Evolutionary conservation across 2,329 filamentous ascomycete genomes (phyloP).

Genomic region (Triangularia verruculosa): DNA sequence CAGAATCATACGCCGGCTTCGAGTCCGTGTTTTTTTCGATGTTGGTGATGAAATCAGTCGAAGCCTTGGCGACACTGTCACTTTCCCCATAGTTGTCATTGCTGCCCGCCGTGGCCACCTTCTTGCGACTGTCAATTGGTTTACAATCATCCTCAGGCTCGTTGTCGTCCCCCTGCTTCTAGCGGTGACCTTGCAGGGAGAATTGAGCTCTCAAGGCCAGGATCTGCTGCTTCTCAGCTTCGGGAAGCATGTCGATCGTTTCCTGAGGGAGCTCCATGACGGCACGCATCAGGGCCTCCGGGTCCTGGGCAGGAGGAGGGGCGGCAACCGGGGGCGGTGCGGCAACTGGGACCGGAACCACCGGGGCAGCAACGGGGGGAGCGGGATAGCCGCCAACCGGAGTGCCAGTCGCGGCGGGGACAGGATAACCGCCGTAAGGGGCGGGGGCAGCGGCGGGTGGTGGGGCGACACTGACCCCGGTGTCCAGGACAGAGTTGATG

Average conservation of each 20-base stretch:
- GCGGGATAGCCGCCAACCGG: conserved; percentile 48
- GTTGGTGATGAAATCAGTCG: background rate
- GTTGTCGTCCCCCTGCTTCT: background rate
- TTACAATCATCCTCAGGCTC: background rate
- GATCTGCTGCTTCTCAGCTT: conserved; percentile 74
- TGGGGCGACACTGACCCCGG: conserved; percentile 37
- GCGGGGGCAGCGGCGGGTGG: conserved; percentile 28
- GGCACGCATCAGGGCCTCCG: conserved; percentile 73
- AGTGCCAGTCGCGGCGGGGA: conserved; percentile 43
- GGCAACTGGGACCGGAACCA: conserved; percentile 39
- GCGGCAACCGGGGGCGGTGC: conserved; percentile 39
- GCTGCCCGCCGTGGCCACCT: background rate
- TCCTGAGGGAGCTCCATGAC: conserved; percentile 78
- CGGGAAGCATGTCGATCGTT: conserved; percentile 74
- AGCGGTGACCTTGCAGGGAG: background rate
- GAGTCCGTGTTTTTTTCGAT: background rate
- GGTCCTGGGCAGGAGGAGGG: conserved; percentile 46
- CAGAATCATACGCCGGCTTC: background rate
- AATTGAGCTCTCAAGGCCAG: conserved; percentile 63
- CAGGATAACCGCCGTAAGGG: conserved; percentile 37
- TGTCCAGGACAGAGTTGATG: conserved; percentile 76
- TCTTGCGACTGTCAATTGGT: background rate
- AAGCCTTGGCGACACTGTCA: background rate
- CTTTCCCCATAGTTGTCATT: background rate
- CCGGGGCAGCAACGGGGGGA: conserved; percentile 38